Base-by-base conservation (phyloP, 169 alveolate species). In the Cryptosporidium ryanae region DNA sequence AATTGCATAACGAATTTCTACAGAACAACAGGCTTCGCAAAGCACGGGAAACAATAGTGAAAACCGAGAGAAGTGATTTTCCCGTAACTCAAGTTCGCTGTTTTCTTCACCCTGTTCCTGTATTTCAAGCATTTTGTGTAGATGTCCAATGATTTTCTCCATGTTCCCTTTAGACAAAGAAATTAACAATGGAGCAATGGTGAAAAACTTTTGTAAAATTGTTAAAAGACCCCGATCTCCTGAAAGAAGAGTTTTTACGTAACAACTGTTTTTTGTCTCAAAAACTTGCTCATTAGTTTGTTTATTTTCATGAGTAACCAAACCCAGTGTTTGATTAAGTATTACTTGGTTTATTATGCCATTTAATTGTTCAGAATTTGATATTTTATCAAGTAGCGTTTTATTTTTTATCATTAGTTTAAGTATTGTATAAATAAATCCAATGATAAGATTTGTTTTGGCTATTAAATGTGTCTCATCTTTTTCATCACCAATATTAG, bases 11-110 rank as follows among this genome's bases (percentile, higher is more conserved):
- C 46, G 32, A 31, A 23, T 76, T 15, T 32, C 68, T 31, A 65
- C 68, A 38, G 64, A 43, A 61, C 87, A 76, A 46, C 87, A 76
- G 8, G 76, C 38, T 76, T 76, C 87, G 34, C 87, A 76, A 13
- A 76, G 23, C 17, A 76, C 43, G 15, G 87, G 87, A 23, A 76
- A 76, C 27, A 76, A 70, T 3, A 76, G 29, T 32, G 87, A 76
- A 18, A 55, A 76, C 43, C 63, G 44, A 25, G 76, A 59, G 32
- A 46, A 44, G 27, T 55, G 64, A 38, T 76, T 27, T 38, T 38
- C 46, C 8, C 46, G 0, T 0, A 38, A 38, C 46, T 38, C 46
- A 38, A 38, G 13, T 6, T 10, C 8, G 46, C 8, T 38, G 34
- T 29, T 23, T 52, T 29, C 52, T 27, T 29, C 21, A n/a, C 13